Conservation (phyloP, 2,329 filamentous ascomycete species). For the Blumeriella jaapii region DNA sequence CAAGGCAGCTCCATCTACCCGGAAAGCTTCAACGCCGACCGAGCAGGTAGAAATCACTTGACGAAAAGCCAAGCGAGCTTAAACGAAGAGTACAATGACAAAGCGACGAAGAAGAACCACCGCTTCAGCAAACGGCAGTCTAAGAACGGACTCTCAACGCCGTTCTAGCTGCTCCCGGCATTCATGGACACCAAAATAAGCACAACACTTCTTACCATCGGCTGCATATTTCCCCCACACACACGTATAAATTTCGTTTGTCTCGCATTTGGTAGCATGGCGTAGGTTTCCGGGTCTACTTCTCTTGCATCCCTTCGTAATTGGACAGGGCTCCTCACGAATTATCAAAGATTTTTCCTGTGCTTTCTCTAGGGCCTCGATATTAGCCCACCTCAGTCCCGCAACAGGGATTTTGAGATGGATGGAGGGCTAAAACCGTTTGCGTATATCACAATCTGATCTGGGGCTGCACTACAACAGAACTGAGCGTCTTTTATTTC, state of each 20-base stretch:
- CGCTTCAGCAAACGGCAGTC: slow-evolving; percentile 87
- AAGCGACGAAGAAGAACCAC: slow-evolving; percentile 41
- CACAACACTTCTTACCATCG: slow-evolving; percentile 1
- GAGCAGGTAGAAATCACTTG: slow-evolving; percentile 43
- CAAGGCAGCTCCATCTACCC: slow-evolving; percentile 45
- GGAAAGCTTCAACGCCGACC: slow-evolving; percentile 41
- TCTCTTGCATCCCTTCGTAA: slow-evolving; percentile 20
- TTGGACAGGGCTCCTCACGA: slow-evolving; percentile 11
- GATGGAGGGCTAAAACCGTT: slow-evolving; percentile 1
- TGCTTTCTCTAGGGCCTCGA: slow-evolving; percentile 4
- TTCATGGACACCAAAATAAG: neutral
- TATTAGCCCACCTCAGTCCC: neutral
- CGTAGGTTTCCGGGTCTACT: slow-evolving; percentile 23
- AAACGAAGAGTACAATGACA: slow-evolving; percentile 32
- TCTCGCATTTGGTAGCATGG: slow-evolving; percentile 29
- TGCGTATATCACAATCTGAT: slow-evolving; percentile 10
- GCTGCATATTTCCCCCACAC: slow-evolving; percentile 5
- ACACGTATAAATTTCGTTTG: slow-evolving; percentile 14
- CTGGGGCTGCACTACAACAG: slow-evolving; percentile 8
- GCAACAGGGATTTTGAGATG: slow-evolving; percentile 1
- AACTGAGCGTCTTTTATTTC: slow-evolving; percentile 1
- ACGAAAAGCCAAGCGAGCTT: slow-evolving; percentile 46
- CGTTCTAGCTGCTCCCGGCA: no score
- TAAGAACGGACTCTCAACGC: slow-evolving; percentile 84
- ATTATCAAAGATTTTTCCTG: slow-evolving; percentile 13